phyloP scores from a whole-genome alignment of 768 basidiomycete species.

The Leucosporidium scottii region DNA sequence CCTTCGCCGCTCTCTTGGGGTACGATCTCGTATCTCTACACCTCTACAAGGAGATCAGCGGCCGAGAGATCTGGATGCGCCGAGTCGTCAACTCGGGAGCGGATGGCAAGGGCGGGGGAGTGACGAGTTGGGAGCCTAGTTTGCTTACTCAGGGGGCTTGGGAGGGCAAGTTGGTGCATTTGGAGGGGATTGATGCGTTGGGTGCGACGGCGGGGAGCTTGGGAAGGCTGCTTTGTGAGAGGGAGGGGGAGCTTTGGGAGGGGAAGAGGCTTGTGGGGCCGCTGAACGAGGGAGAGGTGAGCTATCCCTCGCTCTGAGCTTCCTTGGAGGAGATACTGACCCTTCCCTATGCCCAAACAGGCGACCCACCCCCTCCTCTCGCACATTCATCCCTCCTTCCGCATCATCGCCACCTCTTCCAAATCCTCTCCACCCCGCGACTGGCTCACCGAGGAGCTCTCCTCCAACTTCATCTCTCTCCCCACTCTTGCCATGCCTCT shows the following conservation, averaged over 20 bases:
- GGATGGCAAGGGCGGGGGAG: conserved; percentile 1
- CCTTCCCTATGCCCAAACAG: too few species aligned
- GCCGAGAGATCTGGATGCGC: conserved; percentile 28
- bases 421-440: conserved; percentile 13
- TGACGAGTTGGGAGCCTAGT: conserved; percentile 14
- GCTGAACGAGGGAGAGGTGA: background rate
- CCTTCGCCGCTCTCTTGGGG: conserved; percentile 15
- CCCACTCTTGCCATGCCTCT: conserved; percentile 14
- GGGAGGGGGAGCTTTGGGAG: conserved; percentile 24
- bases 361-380: conserved; percentile 3
- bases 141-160: conserved; percentile 9
- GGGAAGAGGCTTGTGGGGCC: conserved; percentile 15
- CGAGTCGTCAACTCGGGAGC: conserved; percentile 6
- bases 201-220: conserved; percentile 17
- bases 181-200: conserved; percentile 26
- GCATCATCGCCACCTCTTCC: conserved; percentile 23
- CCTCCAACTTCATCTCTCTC: conserved; percentile 18
- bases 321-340: background rate
- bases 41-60: conserved; percentile 28
- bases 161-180: conserved; percentile 15
- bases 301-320: background rate
- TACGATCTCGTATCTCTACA: conserved; percentile 22
- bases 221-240: conserved; percentile 14
- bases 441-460: conserved; percentile 27
- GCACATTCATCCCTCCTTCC: conserved; percentile 16